Percentiles rank a stretch among this genome's conserved stretches.
phyloP scores from a whole-genome alignment of 2,329 filamentous ascomycete genomes.

The Furcasterigmium furcatum region DNA sequence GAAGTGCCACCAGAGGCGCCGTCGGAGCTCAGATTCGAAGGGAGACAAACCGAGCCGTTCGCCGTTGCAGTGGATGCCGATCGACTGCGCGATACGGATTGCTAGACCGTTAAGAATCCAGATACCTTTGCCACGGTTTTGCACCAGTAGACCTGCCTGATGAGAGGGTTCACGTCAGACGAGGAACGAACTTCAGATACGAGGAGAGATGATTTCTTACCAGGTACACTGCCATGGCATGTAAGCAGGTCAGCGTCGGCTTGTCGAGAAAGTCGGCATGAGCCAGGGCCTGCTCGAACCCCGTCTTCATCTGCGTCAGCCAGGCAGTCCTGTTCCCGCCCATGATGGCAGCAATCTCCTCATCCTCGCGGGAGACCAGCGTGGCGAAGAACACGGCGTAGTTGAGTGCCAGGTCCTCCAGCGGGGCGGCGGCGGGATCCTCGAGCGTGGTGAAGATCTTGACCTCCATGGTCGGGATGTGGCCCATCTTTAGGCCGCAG shows the following conservation, averaged over 20 bases:
- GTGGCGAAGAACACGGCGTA: conserved; percentile 49
- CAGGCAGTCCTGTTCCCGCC: conserved; percentile 16
- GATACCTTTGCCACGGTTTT: conserved; percentile 27
- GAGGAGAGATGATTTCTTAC: conserved; percentile 16
- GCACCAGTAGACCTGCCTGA: conserved; percentile 23
- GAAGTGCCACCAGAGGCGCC: conserved; percentile 54
- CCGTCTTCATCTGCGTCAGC: conserved; percentile 24
- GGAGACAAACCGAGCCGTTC: conserved; percentile 22
- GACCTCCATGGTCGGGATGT: conserved; percentile 26
- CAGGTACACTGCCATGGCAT: conserved; percentile 32
- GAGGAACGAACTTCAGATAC: too few species aligned
- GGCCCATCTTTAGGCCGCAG: conserved; percentile 18
- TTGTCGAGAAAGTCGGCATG: conserved; percentile 34
- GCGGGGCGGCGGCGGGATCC: conserved; percentile 19
- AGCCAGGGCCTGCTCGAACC: conserved; percentile 33
- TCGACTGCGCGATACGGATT: conserved; percentile 42
- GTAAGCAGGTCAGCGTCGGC: conserved; percentile 29
- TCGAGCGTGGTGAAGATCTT: conserved; percentile 25
- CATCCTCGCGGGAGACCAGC: conserved; percentile 31
- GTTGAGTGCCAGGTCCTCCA: conserved; percentile 31
- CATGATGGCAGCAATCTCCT: conserved; percentile 27
- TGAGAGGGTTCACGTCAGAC: conserved; percentile 7
- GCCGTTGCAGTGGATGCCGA: conserved; percentile 49
- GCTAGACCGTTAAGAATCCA: conserved; percentile 41
- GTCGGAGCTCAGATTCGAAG: conserved; percentile 51